A percentile compares a stretch with the other conserved stretches of the same genome.
phyloP scores from a whole-genome alignment of 371 early-diverging fungal genomes.

The Mucor piriformis region DNA sequence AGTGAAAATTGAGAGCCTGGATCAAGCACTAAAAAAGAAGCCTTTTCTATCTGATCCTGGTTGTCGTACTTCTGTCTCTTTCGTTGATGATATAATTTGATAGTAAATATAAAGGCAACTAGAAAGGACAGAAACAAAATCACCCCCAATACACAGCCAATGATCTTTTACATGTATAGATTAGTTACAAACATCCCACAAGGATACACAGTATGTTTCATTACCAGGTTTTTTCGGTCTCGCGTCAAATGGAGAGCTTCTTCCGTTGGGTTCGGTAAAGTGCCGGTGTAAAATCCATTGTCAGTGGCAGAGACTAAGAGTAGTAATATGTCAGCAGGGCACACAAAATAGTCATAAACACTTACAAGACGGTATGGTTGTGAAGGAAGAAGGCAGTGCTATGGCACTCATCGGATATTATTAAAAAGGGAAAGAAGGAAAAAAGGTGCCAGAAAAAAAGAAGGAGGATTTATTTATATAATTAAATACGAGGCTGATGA shows the following conservation, averaged over 20 bases:
- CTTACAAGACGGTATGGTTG: background rate
- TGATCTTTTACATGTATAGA: background rate
- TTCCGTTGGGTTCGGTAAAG: too few species aligned
- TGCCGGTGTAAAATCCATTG: too few species aligned
- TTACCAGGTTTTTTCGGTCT: too few species aligned
- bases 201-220: too few species aligned
- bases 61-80: background rate
- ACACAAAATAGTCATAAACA: too few species aligned
- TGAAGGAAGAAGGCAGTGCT: background rate
- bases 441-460: background rate
- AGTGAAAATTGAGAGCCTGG: conserved; percentile 10
- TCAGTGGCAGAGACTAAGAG: too few species aligned
- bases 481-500: background rate
- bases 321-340: too few species aligned
- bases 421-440: background rate
- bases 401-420: background rate
- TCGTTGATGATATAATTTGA: background rate
- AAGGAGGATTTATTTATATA: background rate
- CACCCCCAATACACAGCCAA: background rate
- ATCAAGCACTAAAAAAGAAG: background rate
- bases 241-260: too few species aligned
- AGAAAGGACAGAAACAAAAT: background rate
- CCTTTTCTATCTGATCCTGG: background rate
- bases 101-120: background rate
- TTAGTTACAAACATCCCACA: background rate